phyloP scores from a whole-genome alignment of 1,139 yeast genomes.

The Chernovozyma aurita region DNA sequence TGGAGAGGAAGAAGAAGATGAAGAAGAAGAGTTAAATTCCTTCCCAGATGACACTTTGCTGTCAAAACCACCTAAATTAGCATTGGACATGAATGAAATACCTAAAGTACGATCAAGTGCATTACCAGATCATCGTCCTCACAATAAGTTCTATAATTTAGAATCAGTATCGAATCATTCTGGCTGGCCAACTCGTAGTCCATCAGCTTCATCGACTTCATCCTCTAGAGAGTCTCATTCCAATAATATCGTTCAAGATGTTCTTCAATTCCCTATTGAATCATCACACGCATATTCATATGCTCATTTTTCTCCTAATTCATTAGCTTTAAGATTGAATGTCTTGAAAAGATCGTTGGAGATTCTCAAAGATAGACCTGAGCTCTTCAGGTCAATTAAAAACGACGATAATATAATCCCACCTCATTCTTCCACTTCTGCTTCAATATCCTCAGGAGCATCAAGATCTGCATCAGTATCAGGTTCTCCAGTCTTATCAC shows the following conservation, averaged over 20 bases:
- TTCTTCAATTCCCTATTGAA: conserved; percentile 64
- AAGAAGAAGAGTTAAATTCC: neutral
- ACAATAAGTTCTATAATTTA: no score
- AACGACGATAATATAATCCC: neutral
- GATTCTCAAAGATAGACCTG: conserved; percentile 62
- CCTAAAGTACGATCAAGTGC: neutral
- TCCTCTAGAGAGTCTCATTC: conserved; percentile 1
- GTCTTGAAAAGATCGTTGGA: conserved; percentile 74
- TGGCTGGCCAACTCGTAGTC: conserved; percentile 3
- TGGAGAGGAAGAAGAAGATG: conserved; percentile 5
- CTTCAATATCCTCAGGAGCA: neutral
- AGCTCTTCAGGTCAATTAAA: conserved; percentile 32
- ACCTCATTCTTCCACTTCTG: conserved; percentile 1
- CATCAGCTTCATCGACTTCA: conserved; percentile 3
- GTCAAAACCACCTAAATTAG: neutral
- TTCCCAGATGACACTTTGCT: neutral
- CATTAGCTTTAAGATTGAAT: conserved; percentile 69
- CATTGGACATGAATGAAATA: neutral
- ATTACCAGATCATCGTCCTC: neutral
- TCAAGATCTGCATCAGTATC: neutral
- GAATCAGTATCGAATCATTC: neutral
- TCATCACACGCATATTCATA: conserved; percentile 84
- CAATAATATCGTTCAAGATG: conserved; percentile 16
- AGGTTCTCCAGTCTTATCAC: neutral
- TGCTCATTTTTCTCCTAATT: conserved; percentile 76